Conservation (phyloP, 129 eudicot genomes). For the Centella asiatica region DNA sequence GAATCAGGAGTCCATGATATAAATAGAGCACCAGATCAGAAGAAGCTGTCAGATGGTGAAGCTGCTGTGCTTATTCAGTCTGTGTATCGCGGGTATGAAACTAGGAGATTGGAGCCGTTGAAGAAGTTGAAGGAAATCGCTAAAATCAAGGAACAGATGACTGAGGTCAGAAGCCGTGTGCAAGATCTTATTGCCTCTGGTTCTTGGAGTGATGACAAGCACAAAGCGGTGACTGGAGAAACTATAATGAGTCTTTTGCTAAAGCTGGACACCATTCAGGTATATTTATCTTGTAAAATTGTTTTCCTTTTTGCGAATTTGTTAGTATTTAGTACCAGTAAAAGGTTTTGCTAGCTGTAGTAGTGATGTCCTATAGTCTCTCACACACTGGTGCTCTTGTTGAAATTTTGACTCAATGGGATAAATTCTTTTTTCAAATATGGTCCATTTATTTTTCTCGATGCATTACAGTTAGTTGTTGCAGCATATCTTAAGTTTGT, state of each 20-base stretch:
- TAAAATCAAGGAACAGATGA: constrained; percentile 25
- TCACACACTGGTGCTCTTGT: no score
- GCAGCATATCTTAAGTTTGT: not conserved
- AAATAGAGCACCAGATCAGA: constrained; percentile 4
- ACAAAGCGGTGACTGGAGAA: constrained; percentile 38
- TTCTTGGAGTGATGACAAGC: constrained; percentile 19
- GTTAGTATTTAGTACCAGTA: not conserved
- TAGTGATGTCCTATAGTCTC: no score
- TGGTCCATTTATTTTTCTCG: not conserved
- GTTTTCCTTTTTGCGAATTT: not conserved
- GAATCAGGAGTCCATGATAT: not conserved
- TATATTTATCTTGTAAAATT: not conserved
- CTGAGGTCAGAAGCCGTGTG: constrained; percentile 27
- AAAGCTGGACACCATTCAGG: constrained; percentile 73
- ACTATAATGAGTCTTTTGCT: constrained; percentile 66
- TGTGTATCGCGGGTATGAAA: constrained; percentile 55
- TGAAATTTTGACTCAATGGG: no score
- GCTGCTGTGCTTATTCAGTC: constrained; percentile 70
- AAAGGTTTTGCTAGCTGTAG: no score
- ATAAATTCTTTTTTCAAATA: no score
- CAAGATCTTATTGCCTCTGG: constrained; percentile 27
- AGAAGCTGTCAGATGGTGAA: constrained; percentile 37
- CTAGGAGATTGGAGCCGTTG: constrained; percentile 59
- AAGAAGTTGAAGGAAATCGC: constrained; percentile 53
- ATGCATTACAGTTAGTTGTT: not conserved